Evolutionary conservation across 2,329 filamentous ascomycete genomes (phyloP).

Genomic region (Verticillium albo-atrum): DNA sequence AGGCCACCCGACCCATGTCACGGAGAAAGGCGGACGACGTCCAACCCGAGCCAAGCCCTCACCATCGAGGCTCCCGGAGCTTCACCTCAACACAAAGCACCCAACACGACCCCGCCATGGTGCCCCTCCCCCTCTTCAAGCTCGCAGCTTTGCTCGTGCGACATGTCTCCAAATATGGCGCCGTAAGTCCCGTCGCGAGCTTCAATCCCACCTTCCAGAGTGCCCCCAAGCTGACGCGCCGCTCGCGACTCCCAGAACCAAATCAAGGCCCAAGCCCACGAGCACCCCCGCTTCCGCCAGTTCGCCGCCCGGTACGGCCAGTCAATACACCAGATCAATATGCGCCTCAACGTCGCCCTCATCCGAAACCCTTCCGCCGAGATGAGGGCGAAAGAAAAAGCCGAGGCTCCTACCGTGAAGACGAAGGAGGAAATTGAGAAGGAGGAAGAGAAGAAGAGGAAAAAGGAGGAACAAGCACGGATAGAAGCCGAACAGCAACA

Average conservation of each 20-base stretch:
- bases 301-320: conserved; percentile 61
- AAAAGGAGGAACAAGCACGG: conserved; percentile 34
- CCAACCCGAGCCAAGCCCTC: not conserved
- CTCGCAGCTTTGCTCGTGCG: conserved; percentile 60
- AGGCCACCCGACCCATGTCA: not conserved
- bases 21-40: not conserved
- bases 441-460: conserved; percentile 42
- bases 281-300: conserved; percentile 55
- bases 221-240: not conserved
- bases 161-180: conserved; percentile 65
- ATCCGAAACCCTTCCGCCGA: conserved; percentile 55
- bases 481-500: conserved; percentile 17
- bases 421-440: conserved; percentile 56
- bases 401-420: conserved; percentile 60
- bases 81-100: not conserved
- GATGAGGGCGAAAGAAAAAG: conserved; percentile 55
- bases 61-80: not conserved
- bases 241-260: conserved; percentile 45
- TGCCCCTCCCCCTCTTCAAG: conserved; percentile 64
- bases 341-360: conserved; percentile 57
- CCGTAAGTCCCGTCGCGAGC: conserved; percentile 41
- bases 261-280: conserved; percentile 62
- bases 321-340: conserved; percentile 62
- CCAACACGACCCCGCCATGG: conserved; percentile 40
- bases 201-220: not conserved